Base-by-base conservation (phyloP, 2,329 filamentous ascomycete species). In the Penicillium sp. region DNA sequence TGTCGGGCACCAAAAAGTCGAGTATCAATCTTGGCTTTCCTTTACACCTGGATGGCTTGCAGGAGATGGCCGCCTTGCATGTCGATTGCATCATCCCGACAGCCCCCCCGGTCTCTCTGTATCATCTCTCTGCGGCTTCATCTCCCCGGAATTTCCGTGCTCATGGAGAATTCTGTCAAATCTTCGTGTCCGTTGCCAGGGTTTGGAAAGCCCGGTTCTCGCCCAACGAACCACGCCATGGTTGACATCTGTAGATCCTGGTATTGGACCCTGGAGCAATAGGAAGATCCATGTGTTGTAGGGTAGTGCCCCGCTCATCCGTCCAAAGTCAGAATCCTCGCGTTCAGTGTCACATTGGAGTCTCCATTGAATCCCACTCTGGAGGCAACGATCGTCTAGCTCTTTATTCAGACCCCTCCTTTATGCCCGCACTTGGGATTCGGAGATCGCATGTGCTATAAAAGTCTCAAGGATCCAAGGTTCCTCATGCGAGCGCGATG, bases 1-100 rank as follows among this genome's bases (percentile, higher is more conserved):
- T 31, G 28, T 58, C 49, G 55, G 57, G 57, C 48, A 56, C 31
- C 52, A 49, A 47, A 38, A 26, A 7, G 13, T 28, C 23, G 12
- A 16, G 5, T 42, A 42, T 56, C 43, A 18, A 52, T 31, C 49
- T 49, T 47, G 47, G 36, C 44, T 51, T 47, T 51, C 48, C 39
- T 45, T 46, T 53, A 42, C 36, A 46, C 31, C 45, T 46, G 48
- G 33, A 54, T 52, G 49, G 59, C 59, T 57, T 60, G 59, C 57
- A 57, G 57, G 47, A 58, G 45, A 49, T 36, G 38, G 38, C 48
- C 50, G 45, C 52, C 52, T 57, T 62, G 56, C 59, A 57, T 47
- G 24, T 45, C 3, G 36, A 59, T 62, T 59, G 58, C 58, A 62
- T 59, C 56, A 60, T 62, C 52, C 58, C 56, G 43, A 36, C 34